Conservation (phyloP, 495 filamentous ascomycete genomes). For the Hyaloscypha variabilis region DNA sequence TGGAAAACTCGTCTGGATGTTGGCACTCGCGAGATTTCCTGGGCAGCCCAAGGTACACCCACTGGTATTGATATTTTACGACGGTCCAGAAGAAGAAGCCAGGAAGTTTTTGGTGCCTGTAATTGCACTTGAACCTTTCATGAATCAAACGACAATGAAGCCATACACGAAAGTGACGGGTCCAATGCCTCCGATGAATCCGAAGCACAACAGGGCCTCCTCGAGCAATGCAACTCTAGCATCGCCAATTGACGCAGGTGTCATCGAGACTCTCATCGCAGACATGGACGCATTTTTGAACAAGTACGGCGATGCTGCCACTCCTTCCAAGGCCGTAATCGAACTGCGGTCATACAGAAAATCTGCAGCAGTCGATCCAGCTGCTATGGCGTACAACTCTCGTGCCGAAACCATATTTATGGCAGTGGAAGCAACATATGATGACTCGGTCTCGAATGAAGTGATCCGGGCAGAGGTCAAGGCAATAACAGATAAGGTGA, state of each 20-base stretch:
- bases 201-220: conserved; percentile 17
- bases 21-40: conserved; percentile 6
- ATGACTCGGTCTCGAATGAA: conserved; percentile 2
- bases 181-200: not conserved
- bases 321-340: conserved; percentile 17
- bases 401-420: conserved; percentile 4
- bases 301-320: conserved; percentile 12
- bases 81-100: conserved; percentile 23
- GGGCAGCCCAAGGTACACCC: conserved; percentile 15
- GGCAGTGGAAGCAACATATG: conserved; percentile 10
- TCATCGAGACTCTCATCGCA: conserved; percentile 9
- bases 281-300: conserved; percentile 10
- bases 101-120: conserved; percentile 10
- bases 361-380: conserved; percentile 6
- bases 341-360: conserved; percentile 18
- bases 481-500: conserved; percentile 17
- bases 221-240: conserved; percentile 8
- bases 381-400: conserved; percentile 15
- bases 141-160: conserved; percentile 4
- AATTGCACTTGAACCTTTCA: conserved; percentile 12
- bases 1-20: conserved; percentile 19
- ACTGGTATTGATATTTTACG: conserved; percentile 16
- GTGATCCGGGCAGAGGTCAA: conserved; percentile 17
- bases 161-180: conserved; percentile 6
- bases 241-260: conserved; percentile 5